phyloP scores from a whole-genome alignment of 768 basidiomycete genomes.

The Kwoniella shandongensis region DNA sequence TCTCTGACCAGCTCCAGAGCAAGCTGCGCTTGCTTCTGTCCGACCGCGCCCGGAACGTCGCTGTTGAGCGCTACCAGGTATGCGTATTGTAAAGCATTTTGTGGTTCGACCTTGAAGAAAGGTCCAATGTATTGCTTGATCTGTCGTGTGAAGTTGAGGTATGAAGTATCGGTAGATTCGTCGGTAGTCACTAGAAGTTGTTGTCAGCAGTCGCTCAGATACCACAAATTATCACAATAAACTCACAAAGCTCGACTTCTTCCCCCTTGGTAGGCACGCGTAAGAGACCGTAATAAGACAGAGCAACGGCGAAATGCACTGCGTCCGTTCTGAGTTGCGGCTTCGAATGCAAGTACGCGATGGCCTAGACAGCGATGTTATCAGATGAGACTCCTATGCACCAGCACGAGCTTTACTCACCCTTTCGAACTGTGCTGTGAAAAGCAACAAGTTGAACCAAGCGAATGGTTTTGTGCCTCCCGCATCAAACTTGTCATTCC shows the following conservation, averaged over 20 bases:
- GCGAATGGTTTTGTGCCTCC: conserved; percentile 60
- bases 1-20: conserved; percentile 55
- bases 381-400: background rate
- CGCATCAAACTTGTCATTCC: conserved; percentile 57
- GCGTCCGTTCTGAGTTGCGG: conserved; percentile 86
- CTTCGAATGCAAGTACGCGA: conserved; percentile 85
- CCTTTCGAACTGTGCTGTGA: conserved; percentile 92
- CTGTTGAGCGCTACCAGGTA: conserved; percentile 77
- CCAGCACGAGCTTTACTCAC: conserved; percentile 58
- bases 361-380: conserved; percentile 62
- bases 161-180: conserved; percentile 25
- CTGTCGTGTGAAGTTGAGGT: conserved; percentile 73
- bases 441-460: conserved; percentile 67
- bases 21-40: conserved; percentile 78
- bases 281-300: conserved; percentile 89
- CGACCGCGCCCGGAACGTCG: conserved; percentile 68
- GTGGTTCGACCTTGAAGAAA: conserved; percentile 88
- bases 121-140: conserved; percentile 90
- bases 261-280: conserved; percentile 78
- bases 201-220: conserved; percentile 1
- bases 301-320: conserved; percentile 85
- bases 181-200: conserved; percentile 25
- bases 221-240: background rate
- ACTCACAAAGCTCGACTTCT: conserved; percentile 65
- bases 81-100: conserved; percentile 91